A percentile compares a stretch with the other conserved stretches of the same genome.
Evolutionary conservation across 202 grass and related monocot species (phyloP).

Genomic region (Setaria viridis): DNA sequence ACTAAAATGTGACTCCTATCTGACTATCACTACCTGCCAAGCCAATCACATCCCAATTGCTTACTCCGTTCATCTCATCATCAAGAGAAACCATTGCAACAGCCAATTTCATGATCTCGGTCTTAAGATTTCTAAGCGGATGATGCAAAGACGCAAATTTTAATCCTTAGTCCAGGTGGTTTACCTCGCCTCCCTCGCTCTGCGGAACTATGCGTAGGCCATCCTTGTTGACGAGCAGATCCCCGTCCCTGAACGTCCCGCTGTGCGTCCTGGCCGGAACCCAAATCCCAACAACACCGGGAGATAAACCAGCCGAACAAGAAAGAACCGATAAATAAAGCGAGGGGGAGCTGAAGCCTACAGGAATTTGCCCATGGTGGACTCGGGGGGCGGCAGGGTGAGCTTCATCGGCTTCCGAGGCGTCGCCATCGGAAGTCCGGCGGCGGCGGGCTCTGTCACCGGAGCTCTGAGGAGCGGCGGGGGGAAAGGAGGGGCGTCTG

Average conservation of each 20-base stretch:
- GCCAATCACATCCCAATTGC: background rate
- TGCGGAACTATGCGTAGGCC: conserved; percentile 89
- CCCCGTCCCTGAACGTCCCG: conserved; percentile 96
- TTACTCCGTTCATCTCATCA: background rate
- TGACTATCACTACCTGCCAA: background rate
- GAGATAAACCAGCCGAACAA: conserved; percentile 18
- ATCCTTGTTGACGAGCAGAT: conserved; percentile 96
- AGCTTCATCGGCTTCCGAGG: conserved; percentile 56
- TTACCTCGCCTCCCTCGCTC: conserved; percentile 81
- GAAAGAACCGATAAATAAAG: background rate
- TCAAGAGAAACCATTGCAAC: background rate
- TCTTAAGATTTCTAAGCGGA: background rate
- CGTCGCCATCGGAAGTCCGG: conserved; percentile 32
- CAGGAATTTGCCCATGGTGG: conserved; percentile 84
- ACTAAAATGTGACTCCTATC: background rate
- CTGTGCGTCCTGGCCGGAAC: conserved; percentile 74
- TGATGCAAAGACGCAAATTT: conserved; percentile 14
- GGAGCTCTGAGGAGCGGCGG: background rate
- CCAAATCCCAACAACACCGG: background rate
- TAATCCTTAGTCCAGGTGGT: background rate
- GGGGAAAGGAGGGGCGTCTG: background rate
- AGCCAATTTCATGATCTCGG: background rate
- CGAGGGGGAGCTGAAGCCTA: conserved; percentile 30
- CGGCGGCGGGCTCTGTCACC: background rate
- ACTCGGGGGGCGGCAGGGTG: conserved; percentile 64